Evolutionary conservation across 1,284 basidiomycete genomes (phyloP).

Genomic region (Erythrobasidium hasegawianum): DNA sequence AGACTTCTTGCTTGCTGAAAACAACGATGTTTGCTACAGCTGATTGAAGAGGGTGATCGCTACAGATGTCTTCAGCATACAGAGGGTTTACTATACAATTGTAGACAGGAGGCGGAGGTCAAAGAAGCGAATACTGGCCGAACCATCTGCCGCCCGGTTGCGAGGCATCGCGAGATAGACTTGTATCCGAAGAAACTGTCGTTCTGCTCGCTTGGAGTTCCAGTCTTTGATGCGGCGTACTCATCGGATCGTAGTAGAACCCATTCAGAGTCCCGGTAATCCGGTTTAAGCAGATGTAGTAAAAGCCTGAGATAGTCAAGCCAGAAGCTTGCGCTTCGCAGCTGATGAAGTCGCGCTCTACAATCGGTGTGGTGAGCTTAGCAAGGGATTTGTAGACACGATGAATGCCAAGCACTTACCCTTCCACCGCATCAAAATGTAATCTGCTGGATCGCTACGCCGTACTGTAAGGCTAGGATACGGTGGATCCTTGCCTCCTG

Average conservation of each 20-base stretch:
- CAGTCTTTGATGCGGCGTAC: constrained; percentile 30
- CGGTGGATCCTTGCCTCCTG: neutral
- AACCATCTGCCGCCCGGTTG: constrained; percentile 23
- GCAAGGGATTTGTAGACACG: no score
- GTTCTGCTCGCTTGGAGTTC: constrained; percentile 16
- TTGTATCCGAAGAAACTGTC: neutral
- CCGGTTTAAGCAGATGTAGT: constrained; percentile 31
- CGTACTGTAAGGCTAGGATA: neutral
- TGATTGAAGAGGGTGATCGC: no score
- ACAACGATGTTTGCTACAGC: no score
- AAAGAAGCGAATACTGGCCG: constrained; percentile 8
- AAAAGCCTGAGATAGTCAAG: constrained; percentile 32
- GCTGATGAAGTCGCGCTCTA: constrained; percentile 34
- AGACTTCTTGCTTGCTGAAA: no score
- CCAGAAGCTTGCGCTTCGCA: constrained; percentile 23
- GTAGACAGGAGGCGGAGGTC: no score
- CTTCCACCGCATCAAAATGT: constrained; percentile 36
- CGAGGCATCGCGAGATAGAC: neutral
- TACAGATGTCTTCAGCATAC: no score
- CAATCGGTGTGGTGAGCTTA: no score
- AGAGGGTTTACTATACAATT: no score
- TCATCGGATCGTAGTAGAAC: constrained; percentile 32
- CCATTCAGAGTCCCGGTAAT: constrained; percentile 24
- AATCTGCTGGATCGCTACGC: constrained; percentile 19
- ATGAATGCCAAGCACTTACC: no score